phyloP scores from a whole-genome alignment of 73 alveolate species.

The Paramecium sexaurelia region DNA sequence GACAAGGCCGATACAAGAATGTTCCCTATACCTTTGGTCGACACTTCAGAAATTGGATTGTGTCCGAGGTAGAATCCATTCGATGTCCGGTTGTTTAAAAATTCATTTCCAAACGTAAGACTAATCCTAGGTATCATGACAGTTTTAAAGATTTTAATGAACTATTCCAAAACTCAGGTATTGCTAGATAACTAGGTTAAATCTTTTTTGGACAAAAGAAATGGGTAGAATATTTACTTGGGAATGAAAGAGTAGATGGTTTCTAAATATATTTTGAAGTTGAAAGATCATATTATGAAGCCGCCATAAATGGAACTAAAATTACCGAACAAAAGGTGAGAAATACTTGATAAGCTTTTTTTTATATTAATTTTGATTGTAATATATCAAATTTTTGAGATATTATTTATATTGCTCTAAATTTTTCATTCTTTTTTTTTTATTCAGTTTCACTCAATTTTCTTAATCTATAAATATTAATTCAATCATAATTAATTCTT shows the following conservation, averaged over 20 bases:
- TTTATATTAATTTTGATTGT: neutral
- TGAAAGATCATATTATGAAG: slow-evolving; percentile 23
- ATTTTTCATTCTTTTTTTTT: too few species aligned
- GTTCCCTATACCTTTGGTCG: slow-evolving; percentile 56
- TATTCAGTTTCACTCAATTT: too few species aligned
- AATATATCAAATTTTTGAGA: too few species aligned
- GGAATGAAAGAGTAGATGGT: slow-evolving; percentile 43
- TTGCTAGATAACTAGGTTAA: slow-evolving; percentile 52
- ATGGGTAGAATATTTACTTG: slow-evolving; percentile 3
- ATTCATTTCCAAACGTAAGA: slow-evolving; percentile 29
- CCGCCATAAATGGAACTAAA: slow-evolving; percentile 7
- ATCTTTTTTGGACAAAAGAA: slow-evolving; percentile 33
- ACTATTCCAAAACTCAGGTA: slow-evolving; percentile 34
- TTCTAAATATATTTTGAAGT: slow-evolving; percentile 7
- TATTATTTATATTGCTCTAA: neutral
- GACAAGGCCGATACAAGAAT: slow-evolving; percentile 54
- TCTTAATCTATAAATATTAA: too few species aligned
- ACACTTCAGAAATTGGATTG: slow-evolving; percentile 53
- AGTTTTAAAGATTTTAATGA: slow-evolving; percentile 48
- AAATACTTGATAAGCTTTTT: neutral
- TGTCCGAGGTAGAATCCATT: neutral
- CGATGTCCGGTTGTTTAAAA: slow-evolving; percentile 42
- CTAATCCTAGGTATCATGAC: slow-evolving; percentile 52
- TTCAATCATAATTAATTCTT: too few species aligned
- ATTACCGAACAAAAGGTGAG: slow-evolving; percentile 53